phyloP scores from a whole-genome alignment of 1,284 basidiomycete species.

The Porodaedalea pini region DNA sequence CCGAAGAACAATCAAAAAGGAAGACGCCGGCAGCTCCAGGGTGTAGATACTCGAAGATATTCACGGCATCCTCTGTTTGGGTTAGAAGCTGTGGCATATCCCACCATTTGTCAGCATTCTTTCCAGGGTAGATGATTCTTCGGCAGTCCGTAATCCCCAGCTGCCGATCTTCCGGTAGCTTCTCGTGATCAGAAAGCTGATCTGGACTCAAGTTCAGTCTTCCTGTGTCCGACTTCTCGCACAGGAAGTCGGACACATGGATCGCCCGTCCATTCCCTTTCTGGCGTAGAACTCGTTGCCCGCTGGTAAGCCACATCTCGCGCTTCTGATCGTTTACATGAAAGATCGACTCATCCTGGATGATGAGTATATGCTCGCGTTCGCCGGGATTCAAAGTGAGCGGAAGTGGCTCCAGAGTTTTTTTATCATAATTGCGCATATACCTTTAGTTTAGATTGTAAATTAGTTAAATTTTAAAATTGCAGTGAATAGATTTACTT shows the following conservation, averaged over 20 bases:
- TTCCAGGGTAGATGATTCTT: constrained; percentile 23
- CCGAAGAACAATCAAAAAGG: constrained; percentile 26
- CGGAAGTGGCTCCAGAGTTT: constrained; percentile 20
- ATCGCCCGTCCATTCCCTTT: constrained; percentile 28
- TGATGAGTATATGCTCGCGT: constrained; percentile 24
- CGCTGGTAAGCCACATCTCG: constrained; percentile 25
- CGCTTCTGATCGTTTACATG: constrained; percentile 25
- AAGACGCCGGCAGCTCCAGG: constrained; percentile 19
- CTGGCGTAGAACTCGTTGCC: constrained; percentile 25
- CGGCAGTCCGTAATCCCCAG: constrained; percentile 19
- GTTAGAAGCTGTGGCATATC: constrained; percentile 20
- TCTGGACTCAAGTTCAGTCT: constrained; percentile 22
- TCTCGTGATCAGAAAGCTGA: constrained; percentile 21
- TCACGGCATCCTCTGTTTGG: constrained; percentile 17
- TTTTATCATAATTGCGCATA: constrained; percentile 20
- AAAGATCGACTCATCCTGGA: constrained; percentile 28
- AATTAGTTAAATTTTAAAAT: neutral
- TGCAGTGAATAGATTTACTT: constrained; percentile 16
- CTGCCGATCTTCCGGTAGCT: constrained; percentile 20
- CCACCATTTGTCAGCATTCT: constrained; percentile 24
- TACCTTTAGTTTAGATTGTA: constrained; percentile 9
- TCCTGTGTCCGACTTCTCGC: constrained; percentile 23
- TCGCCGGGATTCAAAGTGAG: constrained; percentile 23
- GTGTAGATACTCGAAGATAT: constrained; percentile 20
- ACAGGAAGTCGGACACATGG: constrained; percentile 31